Base-by-base conservation (phyloP, 179 eudicot species). In the Heliamphora ciliata region DNA sequence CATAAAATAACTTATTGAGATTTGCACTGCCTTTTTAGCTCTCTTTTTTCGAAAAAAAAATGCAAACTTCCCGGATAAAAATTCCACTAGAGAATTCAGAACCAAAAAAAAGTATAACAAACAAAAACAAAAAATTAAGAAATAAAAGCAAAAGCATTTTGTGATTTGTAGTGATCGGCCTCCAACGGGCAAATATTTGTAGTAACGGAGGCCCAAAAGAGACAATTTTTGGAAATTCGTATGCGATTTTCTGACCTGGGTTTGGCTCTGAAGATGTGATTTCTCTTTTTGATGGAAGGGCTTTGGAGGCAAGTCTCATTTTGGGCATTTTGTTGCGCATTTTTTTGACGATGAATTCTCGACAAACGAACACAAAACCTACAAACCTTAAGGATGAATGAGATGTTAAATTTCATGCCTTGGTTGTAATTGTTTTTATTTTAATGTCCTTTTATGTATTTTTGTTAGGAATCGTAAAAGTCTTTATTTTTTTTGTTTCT, bases 11-110 rank as follows among this genome's bases (percentile, higher is more conserved):
- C 69, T 52, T 14, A 47, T 75, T 59, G 69, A 18, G 58, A 81
- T 18, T 77, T 80, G n/a, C 69, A 80, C 67, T 64, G 72, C 86
- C 86, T 87, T 90, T 82, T 85, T 89, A 48, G 83, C 86, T 83
- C 92, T 90, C 82, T 88, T 93, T 76, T 83, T 92, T 83, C 91
- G 88, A 51, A 84, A 87, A 89, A 79, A 79, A 77, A 89, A 31
- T 88, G 46, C 81, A 79, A 75, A 82, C 76, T 81, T 89, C 88
- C 80, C 87, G 56, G 2, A 40, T 24, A 13, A 78, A 47, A 48
- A 24, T 58, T 15, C 51, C 83, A 60, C 44, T 50, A 61, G 71
- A 60, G 50, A 60, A 73, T 60, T 60, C 83, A 60, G 78, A 46
- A 21, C 69, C 82, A 71, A 15, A 18, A 18, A 10, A 8, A 69